Percentiles rank a stretch among this genome's conserved stretches.
phyloP scores from a whole-genome alignment of 179 eudicot genomes.

The Nepenthes alata region DNA sequence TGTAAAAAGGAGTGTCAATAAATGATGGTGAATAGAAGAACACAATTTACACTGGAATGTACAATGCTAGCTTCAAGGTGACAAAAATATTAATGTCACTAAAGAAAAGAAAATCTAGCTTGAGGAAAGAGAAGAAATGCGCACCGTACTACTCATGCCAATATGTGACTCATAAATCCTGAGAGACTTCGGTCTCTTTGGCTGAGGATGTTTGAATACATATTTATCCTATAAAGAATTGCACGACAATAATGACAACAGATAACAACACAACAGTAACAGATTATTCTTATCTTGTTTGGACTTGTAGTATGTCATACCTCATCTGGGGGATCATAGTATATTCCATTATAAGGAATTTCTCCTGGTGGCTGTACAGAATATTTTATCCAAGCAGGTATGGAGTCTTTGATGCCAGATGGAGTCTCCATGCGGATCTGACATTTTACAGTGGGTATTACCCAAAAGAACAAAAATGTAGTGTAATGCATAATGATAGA shows the following conservation, averaged over 20 bases:
- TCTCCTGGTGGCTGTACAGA: constrained; percentile 87
- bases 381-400: constrained; percentile 98
- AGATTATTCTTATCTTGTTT: not conserved
- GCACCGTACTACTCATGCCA: constrained; percentile 97
- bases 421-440: constrained; percentile 98
- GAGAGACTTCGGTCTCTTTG: constrained; percentile 79
- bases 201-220: constrained; percentile 79
- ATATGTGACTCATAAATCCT: constrained; percentile 90
- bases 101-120: not conserved
- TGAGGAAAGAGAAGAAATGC: constrained; percentile 18
- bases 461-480: not conserved
- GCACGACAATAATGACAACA: constrained; percentile 5
- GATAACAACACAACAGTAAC: constrained; percentile 1
- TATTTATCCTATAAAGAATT: constrained; percentile 58
- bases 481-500: too few relatives aligned
- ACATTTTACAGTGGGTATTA: constrained; percentile 2
- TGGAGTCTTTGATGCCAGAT: constrained; percentile 91
- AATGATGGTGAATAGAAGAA: too few relatives aligned
- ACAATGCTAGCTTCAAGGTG: too few relatives aligned
- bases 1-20: too few relatives aligned
- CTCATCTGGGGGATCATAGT: constrained; percentile 97
- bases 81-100: too few relatives aligned
- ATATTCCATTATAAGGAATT: constrained; percentile 87
- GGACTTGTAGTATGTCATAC: constrained; percentile 25
- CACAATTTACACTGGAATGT: too few relatives aligned